phyloP scores from a whole-genome alignment of 495 filamentous ascomycete species.

The Apodospora peruviana region DNA sequence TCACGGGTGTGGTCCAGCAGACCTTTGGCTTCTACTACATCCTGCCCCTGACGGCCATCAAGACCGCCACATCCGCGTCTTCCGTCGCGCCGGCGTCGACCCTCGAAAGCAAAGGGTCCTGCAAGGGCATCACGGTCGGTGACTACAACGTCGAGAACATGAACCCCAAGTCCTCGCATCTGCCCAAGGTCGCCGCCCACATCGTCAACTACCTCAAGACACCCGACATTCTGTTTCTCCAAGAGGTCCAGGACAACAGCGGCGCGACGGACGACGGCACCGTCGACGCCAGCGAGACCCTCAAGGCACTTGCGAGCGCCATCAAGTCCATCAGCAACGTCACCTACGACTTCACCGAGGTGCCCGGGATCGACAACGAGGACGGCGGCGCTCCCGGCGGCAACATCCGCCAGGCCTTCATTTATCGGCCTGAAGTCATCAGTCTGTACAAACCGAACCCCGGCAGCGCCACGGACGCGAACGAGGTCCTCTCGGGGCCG shows the following conservation, averaged over 20 bases:
- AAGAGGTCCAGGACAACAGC: conserved; percentile 57
- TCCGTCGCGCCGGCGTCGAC: conserved; percentile 33
- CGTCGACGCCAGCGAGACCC: conserved; percentile 41
- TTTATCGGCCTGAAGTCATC: conserved; percentile 49
- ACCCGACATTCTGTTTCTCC: conserved; percentile 52
- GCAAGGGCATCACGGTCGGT: conserved; percentile 48
- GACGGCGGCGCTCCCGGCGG: conserved; percentile 57
- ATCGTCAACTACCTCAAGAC: conserved; percentile 48
- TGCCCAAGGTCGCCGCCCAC: conserved; percentile 45
- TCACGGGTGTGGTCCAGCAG: conserved; percentile 54
- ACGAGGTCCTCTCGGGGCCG: conserved; percentile 39
- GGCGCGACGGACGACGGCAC: conserved; percentile 47
- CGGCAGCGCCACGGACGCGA: conserved; percentile 38
- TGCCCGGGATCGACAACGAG: conserved; percentile 41
- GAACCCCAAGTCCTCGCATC: conserved; percentile 36
- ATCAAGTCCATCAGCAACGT: conserved; percentile 33
- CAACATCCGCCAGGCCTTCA: conserved; percentile 60
- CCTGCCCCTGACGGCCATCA: conserved; percentile 49
- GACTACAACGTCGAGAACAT: conserved; percentile 61
- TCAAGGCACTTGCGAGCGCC: conserved; percentile 36
- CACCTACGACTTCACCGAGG: conserved; percentile 42
- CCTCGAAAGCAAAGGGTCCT: conserved; percentile 38
- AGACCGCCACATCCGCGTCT: conserved; percentile 27
- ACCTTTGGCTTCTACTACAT: conserved; percentile 57
- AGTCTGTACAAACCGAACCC: conserved; percentile 42